A percentile compares a stretch with the other conserved stretches of the same genome.
phyloP scores from a whole-genome alignment of 352 stramenopile genomes.

The Globisporangium camurandrum region DNA sequence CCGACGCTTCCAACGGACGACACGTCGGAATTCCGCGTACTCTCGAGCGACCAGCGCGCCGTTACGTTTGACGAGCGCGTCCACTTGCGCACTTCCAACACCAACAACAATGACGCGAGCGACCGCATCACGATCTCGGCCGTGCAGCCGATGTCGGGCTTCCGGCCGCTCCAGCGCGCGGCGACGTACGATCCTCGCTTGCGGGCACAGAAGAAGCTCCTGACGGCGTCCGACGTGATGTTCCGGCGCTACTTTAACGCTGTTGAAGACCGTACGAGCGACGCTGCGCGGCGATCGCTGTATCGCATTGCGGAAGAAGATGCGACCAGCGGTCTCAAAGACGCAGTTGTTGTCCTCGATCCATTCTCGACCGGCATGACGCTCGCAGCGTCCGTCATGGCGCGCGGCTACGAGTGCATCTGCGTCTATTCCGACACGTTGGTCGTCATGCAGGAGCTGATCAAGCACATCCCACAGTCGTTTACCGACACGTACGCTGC shows the following conservation, averaged over 20 bases:
- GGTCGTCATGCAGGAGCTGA: constrained; percentile 60
- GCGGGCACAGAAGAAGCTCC: constrained; percentile 40
- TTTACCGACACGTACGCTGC: constrained; percentile 47
- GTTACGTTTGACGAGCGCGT: constrained; percentile 81
- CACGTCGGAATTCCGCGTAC: constrained; percentile 37
- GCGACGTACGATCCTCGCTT: constrained; percentile 75
- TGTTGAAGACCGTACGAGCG: constrained; percentile 42
- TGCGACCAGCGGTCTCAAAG: constrained; percentile 13
- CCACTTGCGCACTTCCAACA: constrained; percentile 25
- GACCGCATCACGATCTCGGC: constrained; percentile 36
- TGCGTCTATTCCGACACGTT: constrained; percentile 78
- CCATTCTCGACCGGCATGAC: constrained; percentile 93
- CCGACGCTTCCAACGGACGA: too few relatives aligned
- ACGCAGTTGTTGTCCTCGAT: constrained; percentile 91
- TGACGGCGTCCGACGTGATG: constrained; percentile 74
- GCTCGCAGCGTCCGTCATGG: constrained; percentile 82
- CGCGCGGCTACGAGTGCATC: constrained; percentile 78
- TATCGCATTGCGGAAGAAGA: constrained; percentile 46
- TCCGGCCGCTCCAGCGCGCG: constrained; percentile 65
- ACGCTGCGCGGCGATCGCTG: constrained; percentile 24
- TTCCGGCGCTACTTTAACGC: constrained; percentile 81
- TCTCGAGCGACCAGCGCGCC: constrained; percentile 66
- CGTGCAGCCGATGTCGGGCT: constrained; percentile 48
- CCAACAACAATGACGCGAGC: constrained; percentile 1
- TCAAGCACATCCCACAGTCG: constrained; percentile 50